These are phyloP conservation scores for Lepidium campestre DNA, from an alignment of 441 rosid genomes.

Conservation along the genomic window DNA sequence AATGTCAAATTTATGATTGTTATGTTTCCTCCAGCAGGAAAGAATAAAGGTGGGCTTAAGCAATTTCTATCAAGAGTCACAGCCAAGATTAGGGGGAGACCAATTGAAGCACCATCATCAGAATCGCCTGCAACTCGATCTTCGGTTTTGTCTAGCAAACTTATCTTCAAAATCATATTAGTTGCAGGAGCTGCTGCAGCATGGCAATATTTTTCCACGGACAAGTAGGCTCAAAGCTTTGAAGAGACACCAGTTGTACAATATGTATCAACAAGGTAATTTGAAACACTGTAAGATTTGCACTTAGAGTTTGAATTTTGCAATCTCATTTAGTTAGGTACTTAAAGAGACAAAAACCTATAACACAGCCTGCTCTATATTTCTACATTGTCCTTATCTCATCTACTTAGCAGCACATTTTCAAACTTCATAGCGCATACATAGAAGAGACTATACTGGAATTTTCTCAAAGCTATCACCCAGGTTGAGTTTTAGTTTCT, in stretches of 20 bases:
- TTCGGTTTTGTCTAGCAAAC: slow-evolving; percentile 41
- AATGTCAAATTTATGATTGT: slow-evolving; percentile 14
- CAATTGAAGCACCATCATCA: slow-evolving; percentile 20
- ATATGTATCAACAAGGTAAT: slow-evolving; percentile 13
- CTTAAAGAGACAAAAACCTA: background rate
- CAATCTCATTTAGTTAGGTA: background rate
- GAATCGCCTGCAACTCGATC: slow-evolving; percentile 26
- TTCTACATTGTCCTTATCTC: background rate
- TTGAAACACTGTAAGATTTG: slow-evolving; percentile 11
- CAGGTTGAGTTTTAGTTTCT: slow-evolving; percentile 41
- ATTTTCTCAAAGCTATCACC: slow-evolving; percentile 19
- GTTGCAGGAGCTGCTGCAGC: slow-evolving; percentile 58
- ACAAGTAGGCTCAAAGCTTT: slow-evolving; percentile 13
- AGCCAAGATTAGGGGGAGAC: slow-evolving; percentile 65
- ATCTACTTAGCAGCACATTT: slow-evolving; percentile 13
- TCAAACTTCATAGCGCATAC: background rate
- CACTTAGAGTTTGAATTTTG: background rate
- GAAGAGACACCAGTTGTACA: slow-evolving; percentile 12
- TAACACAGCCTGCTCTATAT: background rate
- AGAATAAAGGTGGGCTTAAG: slow-evolving; percentile 35
- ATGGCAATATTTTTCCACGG: slow-evolving; percentile 54
- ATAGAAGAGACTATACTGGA: background rate
- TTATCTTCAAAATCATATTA: slow-evolving; percentile 49
- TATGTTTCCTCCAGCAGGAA: slow-evolving; percentile 41
- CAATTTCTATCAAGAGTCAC: slow-evolving; percentile 41